Base-by-base conservation (phyloP, 1,284 basidiomycete genomes). In the Mycosarcoma maydis region DNA sequence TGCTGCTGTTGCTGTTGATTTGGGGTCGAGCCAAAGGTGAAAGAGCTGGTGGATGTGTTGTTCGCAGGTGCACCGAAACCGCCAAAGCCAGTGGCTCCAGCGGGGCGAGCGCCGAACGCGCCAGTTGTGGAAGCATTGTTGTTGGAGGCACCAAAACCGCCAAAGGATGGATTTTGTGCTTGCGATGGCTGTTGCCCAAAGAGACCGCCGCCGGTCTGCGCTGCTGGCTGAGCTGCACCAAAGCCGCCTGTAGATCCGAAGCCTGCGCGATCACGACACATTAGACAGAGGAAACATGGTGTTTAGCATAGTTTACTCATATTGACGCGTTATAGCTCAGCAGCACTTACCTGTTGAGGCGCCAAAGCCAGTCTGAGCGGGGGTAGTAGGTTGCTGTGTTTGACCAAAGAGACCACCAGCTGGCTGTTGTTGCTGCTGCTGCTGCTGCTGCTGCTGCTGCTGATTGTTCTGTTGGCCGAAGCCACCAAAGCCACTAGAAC, bases 321-420 rank as follows among this genome's bases (percentile, higher is more conserved):
- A 8, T 10, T 10, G 17, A 19, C 24, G 10, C 17, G 13, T 22
- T 6, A 26, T 33, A 6, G 29, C 5, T 19, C n/a, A 14, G 13
- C 4, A 13, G 5, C 6, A 55, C 68, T 58, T 52, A 71, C 68
- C 68, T 42, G 52, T 58, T 17, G 61, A 44, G 6, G 55, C 29
- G 26, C 68, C 68, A 32, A 71, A 71, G 14, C 67, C 67, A 11
- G 51, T 48, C 40, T 65, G 52, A 29, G 82, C 82, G 17, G 66
- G 66, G 20, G 80, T 81, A 26, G 72, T 67, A 6, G 77, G 78
- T 30, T 69, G 60, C 34, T 58, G 52, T 3, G 75, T 42, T 45
- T 79, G 80, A 42, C 82, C 83, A 49, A 83, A 83, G 20, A 81
- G 77, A 34, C 70, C 76, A 3, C 72, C 75, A 24, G 83, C 71